Base-by-base conservation (phyloP, 768 basidiomycete species). In the Inosperma sp. region DNA sequence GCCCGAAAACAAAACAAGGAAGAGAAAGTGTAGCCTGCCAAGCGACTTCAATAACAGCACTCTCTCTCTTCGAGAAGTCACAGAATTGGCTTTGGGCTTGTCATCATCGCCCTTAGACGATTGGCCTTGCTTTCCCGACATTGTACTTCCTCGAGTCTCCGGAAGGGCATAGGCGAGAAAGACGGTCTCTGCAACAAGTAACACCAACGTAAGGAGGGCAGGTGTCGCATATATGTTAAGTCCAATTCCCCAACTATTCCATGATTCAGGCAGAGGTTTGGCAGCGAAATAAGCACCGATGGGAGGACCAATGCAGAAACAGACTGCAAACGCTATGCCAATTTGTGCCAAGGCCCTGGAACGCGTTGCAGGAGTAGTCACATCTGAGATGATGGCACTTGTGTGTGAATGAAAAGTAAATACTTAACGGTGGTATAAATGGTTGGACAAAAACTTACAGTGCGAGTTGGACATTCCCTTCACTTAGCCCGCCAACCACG, bases 211-310 rank as follows among this genome's bases (percentile, higher is more conserved):
- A 26, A 96, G 72, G 23, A 84, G 61, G 1, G 95, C 95, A n/a
- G 96, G 96, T 3, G 81, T 77, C 4, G 89, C 94, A 60, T 95
- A 98, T 9, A 94, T 77, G 60, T 98, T 98, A 48, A 94, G 72
- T 56, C 84, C 85, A 17, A 70, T 64, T 4, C 83, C 82, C 62
- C 76, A 72, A 4, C 75, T 70, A 47, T 67, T 73, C 57, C 84
- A 64, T 10, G 82, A 76, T 12, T 76, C 62, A 2, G 89, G 84
- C 6, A 89, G 67, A 2, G 92, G 89, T 25, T 78, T 79, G n/a
- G 92, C 86, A 2, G 94, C 91, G 68, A 97, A 93, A 72, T 93
- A 95, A 2, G 95, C 95, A 44, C 95, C 95, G 51, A 99, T 84
- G 13, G 92, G 90, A 26, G 95, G 95, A 5, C 92, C 91, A 43